A percentile compares a stretch with the other conserved stretches of the same genome.
These are phyloP conservation scores for Aspergillus bridgeri DNA, from an alignment of 495 filamentous ascomycete genomes.

Conservation along the genomic window DNA sequence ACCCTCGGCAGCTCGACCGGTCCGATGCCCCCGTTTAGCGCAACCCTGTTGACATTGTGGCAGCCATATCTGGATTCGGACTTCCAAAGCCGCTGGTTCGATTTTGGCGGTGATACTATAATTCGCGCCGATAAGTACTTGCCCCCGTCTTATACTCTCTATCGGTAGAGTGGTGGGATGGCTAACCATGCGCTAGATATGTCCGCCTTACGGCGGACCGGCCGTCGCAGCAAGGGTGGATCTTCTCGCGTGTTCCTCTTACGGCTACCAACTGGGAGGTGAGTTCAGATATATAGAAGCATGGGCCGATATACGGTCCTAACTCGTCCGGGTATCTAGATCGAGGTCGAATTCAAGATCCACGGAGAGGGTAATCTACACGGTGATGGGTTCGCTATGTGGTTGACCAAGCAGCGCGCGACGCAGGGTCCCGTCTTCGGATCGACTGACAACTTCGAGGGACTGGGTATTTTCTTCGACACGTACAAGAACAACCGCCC, in stretches of 20 bases:
- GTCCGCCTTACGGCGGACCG: constrained; percentile 89
- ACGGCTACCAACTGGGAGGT: constrained; percentile 99
- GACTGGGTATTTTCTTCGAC: constrained; percentile 94
- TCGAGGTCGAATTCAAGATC: constrained; percentile 94
- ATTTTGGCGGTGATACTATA: constrained; percentile 96
- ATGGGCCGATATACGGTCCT: constrained; percentile 1
- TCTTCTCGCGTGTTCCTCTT: constrained; percentile 89
- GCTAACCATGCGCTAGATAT: constrained; percentile 54
- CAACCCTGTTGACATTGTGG: constrained; percentile 27
- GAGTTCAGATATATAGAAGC: constrained; percentile 11
- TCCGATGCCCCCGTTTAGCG: constrained; percentile 1
- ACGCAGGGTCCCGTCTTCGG: constrained; percentile 85
- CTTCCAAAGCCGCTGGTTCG: constrained; percentile 98
- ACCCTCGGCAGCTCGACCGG: not conserved
- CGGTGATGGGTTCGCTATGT: constrained; percentile 97
- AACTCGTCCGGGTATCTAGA: constrained; percentile 44
- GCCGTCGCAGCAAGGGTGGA: constrained; percentile 84
- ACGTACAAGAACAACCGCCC: constrained; percentile 99
- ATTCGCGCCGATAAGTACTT: constrained; percentile 84
- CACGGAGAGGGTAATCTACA: constrained; percentile 79
- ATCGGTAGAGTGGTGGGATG: not conserved
- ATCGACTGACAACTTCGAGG: constrained; percentile 82
- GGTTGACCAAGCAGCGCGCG: constrained; percentile 93
- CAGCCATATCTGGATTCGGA: constrained; percentile 97
- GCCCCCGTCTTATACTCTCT: not conserved